Evolutionary conservation across 2,329 filamentous ascomycete species (phyloP).

Genomic region (Davidsoniella australis): DNA sequence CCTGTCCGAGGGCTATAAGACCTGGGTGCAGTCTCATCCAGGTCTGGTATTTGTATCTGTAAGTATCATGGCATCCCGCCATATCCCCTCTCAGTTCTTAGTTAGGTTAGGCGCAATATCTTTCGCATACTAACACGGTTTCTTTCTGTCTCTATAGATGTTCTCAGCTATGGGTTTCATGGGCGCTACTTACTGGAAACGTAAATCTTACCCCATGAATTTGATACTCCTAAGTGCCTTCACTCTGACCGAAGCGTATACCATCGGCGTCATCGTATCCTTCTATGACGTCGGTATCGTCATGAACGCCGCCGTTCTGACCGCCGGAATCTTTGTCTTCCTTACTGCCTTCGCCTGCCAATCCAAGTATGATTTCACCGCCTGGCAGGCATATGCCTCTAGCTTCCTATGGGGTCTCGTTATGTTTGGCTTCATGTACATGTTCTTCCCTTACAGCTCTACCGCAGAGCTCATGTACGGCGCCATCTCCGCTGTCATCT

Average conservation of each 20-base stretch:
- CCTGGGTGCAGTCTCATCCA: conserved; percentile 71
- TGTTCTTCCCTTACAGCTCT: conserved; percentile 72
- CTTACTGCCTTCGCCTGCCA: conserved; percentile 86
- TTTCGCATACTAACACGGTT: not conserved
- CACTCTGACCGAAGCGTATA: conserved; percentile 84
- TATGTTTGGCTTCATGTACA: conserved; percentile 81
- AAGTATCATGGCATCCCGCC: conserved; percentile 18
- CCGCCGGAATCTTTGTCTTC: conserved; percentile 64
- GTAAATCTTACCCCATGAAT: conserved; percentile 88
- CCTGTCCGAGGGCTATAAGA: conserved; percentile 60
- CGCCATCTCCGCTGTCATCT: conserved; percentile 65
- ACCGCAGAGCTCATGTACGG: conserved; percentile 77
- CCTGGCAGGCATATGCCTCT: conserved; percentile 91
- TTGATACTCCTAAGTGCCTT: conserved; percentile 82
- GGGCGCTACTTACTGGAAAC: conserved; percentile 84
- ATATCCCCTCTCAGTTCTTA: not conserved
- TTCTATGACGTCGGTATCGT: conserved; percentile 77
- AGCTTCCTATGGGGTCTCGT: conserved; percentile 79
- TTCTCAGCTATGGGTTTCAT: conserved; percentile 70
- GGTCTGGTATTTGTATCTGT: conserved; percentile 75
- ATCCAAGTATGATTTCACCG: conserved; percentile 94
- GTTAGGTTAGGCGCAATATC: not conserved
- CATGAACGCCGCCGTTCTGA: conserved; percentile 77
- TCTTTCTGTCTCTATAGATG: conserved; percentile 30
- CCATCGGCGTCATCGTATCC: conserved; percentile 78